Evolutionary conservation across 495 filamentous ascomycete genomes (phyloP).

Genomic region (Pseudoneurospora amorphoporcata): DNA sequence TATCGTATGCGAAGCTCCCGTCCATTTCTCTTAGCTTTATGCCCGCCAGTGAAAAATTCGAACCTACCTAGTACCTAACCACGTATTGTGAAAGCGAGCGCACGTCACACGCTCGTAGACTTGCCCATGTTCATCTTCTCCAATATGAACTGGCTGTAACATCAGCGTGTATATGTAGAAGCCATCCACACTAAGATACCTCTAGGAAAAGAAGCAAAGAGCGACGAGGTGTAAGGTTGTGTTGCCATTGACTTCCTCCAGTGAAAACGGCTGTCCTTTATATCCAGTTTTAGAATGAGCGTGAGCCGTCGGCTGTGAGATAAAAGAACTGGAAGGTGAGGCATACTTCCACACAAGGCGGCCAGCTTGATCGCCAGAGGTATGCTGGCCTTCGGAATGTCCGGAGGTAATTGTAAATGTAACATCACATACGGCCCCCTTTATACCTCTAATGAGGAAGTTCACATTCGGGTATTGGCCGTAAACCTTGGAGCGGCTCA

Average conservation of each 20-base stretch:
- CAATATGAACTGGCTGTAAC: not conserved
- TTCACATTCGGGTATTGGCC: not conserved
- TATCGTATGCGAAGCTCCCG: not conserved
- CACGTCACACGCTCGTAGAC: not conserved
- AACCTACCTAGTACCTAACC: no score
- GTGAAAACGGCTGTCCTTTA: not conserved
- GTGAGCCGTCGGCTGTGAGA: not conserved
- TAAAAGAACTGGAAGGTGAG: not conserved
- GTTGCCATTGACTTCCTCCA: not conserved
- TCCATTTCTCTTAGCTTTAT: not conserved
- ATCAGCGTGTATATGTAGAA: accelerated
- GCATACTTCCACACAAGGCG: not conserved
- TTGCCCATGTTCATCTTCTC: not conserved
- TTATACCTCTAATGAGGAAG: not conserved
- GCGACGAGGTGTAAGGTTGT: not conserved
- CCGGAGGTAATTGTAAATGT: not conserved
- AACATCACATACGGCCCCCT: not conserved
- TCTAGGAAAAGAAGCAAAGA: not conserved
- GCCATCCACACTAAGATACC: accelerated
- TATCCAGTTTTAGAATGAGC: not conserved
- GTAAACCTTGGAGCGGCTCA: accelerated
- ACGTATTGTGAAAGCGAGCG: no score
- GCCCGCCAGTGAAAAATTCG: not conserved
- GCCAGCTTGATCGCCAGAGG: not conserved
- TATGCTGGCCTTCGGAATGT: not conserved